A percentile compares a stretch with the other conserved stretches of the same genome.
Evolutionary conservation across 1,139 yeast species (phyloP).

Genomic region (Zygoascus sp.): DNA sequence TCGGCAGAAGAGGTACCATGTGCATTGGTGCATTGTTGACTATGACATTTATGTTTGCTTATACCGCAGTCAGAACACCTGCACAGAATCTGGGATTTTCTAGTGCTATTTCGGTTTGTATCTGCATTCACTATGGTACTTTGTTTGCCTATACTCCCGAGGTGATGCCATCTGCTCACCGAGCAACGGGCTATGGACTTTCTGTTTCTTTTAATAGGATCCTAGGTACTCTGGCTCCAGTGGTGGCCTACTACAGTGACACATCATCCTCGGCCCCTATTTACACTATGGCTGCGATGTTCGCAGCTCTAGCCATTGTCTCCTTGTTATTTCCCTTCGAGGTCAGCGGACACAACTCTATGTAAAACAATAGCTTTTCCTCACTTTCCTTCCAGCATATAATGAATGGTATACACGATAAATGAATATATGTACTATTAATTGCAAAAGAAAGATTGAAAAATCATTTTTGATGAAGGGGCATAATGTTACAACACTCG

Average conservation of each 20-base stretch:
- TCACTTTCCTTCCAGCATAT: neutral
- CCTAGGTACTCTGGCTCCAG: conserved; percentile 50
- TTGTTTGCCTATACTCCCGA: conserved; percentile 59
- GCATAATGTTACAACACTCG: no score
- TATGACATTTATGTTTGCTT: conserved; percentile 58
- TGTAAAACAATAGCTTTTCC: conserved; percentile 17
- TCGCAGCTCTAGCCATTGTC: conserved; percentile 42
- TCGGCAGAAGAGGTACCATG: conserved; percentile 60
- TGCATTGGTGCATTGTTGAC: conserved; percentile 49
- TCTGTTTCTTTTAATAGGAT: conserved; percentile 46
- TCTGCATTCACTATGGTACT: conserved; percentile 52
- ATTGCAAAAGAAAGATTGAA: neutral
- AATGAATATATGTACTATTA: neutral
- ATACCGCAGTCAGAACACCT: conserved; percentile 50
- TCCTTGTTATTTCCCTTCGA: conserved; percentile 48
- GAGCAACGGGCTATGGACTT: conserved; percentile 55
- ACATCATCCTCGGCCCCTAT: conserved; percentile 48
- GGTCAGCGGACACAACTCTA: conserved; percentile 24
- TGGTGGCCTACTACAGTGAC: conserved; percentile 45
- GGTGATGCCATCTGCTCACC: conserved; percentile 50
- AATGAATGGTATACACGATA: neutral
- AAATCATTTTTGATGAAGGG: neutral
- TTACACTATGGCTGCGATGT: conserved; percentile 55
- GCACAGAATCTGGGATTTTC: conserved; percentile 51
- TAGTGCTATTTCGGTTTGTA: conserved; percentile 47